Evolutionary conservation across 208 protist genomes (phyloP).

Genomic region (Trypanosomatidae sp.): DNA sequence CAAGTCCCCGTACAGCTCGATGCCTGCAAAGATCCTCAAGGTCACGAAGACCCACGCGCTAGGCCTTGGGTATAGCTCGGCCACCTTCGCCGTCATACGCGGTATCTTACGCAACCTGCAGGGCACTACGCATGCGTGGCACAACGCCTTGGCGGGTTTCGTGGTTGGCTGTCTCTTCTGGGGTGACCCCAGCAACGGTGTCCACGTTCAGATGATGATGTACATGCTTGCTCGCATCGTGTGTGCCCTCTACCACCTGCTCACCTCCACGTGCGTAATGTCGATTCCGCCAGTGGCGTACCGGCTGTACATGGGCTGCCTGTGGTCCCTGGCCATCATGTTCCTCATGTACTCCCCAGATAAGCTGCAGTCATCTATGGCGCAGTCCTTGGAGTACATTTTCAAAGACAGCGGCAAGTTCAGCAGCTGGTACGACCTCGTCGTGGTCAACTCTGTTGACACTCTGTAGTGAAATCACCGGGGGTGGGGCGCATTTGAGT

Average conservation of each 20-base stretch:
- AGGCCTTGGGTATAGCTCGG: slow-evolving; percentile 60
- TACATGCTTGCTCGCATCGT: slow-evolving; percentile 85
- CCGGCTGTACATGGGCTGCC: slow-evolving; percentile 57
- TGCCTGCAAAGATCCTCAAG: slow-evolving; percentile 57
- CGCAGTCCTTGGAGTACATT: slow-evolving; percentile 83
- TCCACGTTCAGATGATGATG: slow-evolving; percentile 91
- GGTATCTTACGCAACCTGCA: slow-evolving; percentile 37
- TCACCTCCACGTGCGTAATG: slow-evolving; percentile 32
- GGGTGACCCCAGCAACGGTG: slow-evolving; percentile 57
- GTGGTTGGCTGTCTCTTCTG: slow-evolving; percentile 70
- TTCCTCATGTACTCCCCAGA: slow-evolving; percentile 73
- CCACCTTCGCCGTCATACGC: slow-evolving; percentile 63
- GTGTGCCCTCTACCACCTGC: slow-evolving; percentile 54
- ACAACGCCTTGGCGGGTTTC: slow-evolving; percentile 79
- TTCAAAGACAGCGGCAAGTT: slow-evolving; percentile 74
- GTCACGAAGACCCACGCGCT: slow-evolving; percentile 76
- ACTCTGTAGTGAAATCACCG: slow-evolving; percentile 7
- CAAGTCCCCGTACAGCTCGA: slow-evolving; percentile 53
- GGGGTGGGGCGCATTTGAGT: neutral
- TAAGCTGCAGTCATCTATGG: slow-evolving; percentile 80
- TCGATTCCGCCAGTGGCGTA: slow-evolving; percentile 37
- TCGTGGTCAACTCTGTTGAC: slow-evolving; percentile 52
- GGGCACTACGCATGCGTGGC: slow-evolving; percentile 50
- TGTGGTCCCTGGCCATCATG: slow-evolving; percentile 78
- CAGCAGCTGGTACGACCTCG: slow-evolving; percentile 64